phyloP scores from a whole-genome alignment of 345 rosid genomes.

The Moringa oleifera region DNA sequence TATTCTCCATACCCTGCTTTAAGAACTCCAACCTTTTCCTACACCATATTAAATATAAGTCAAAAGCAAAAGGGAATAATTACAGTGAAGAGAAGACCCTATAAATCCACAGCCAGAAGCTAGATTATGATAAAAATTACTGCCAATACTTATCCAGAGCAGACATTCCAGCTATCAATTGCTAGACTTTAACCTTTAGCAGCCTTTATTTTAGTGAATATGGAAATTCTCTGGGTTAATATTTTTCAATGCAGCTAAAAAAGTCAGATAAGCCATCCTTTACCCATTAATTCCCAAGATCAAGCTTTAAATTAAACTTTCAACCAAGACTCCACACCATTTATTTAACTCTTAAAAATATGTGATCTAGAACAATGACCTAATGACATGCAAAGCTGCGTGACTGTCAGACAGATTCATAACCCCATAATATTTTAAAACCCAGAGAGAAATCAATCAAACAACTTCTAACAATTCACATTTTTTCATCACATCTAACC shows the following conservation, averaged over 20 bases:
- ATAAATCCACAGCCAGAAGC: background rate
- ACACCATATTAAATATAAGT: constrained; percentile 10
- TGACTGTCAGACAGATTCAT: background rate
- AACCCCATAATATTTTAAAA: background rate
- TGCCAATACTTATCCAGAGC: background rate
- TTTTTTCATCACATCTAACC: too few relatives aligned
- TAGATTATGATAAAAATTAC: background rate
- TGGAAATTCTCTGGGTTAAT: background rate
- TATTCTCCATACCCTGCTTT: constrained; percentile 61
- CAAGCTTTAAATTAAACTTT: too few relatives aligned
- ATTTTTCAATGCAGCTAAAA: background rate
- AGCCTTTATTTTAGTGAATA: too few relatives aligned
- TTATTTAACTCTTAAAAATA: background rate
- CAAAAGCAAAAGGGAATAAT: background rate
- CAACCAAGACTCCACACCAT: background rate
- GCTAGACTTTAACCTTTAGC: too few relatives aligned
- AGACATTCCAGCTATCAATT: background rate
- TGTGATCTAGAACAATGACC: background rate
- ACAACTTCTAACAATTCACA: background rate
- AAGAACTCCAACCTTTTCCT: constrained; percentile 65
- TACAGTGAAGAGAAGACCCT: too few relatives aligned
- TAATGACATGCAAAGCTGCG: background rate
- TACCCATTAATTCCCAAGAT: too few relatives aligned
- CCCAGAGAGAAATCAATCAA: background rate
- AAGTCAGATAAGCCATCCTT: too few relatives aligned